Evolutionary conservation across 768 basidiomycete species (phyloP).

Genomic region (Sarcomyxa edulis): DNA sequence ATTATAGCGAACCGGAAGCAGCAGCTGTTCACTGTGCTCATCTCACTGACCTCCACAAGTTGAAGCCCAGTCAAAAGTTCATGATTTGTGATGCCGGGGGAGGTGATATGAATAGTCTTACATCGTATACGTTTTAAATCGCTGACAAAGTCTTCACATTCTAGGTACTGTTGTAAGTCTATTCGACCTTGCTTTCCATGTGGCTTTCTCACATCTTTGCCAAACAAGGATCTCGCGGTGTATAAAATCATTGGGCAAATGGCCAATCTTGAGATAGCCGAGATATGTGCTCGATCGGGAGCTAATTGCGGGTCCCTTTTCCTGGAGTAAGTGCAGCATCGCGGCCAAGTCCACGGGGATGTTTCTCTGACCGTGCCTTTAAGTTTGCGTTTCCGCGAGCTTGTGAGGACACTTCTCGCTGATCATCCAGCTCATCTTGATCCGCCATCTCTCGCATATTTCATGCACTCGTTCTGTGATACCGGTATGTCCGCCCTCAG

Average conservation of each 20-base stretch:
- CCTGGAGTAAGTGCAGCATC: too few relatives aligned
- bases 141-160: too few relatives aligned
- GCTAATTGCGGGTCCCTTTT: slow-evolving; percentile 86
- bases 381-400: slow-evolving; percentile 76
- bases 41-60: slow-evolving; percentile 72
- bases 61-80: slow-evolving; percentile 79
- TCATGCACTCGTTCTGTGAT: slow-evolving; percentile 87
- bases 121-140: too few relatives aligned
- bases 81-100: slow-evolving; percentile 92
- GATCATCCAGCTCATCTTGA: slow-evolving; percentile 86
- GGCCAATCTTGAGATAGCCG: slow-evolving; percentile 82
- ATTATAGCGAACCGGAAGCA: slow-evolving; percentile 61
- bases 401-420: slow-evolving; percentile 67
- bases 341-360: too few relatives aligned
- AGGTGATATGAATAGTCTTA: slow-evolving; percentile 75
- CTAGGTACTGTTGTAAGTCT: slow-evolving; percentile 11
- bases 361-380: too few relatives aligned
- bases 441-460: slow-evolving; percentile 75
- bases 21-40: slow-evolving; percentile 90
- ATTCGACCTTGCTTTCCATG: slow-evolving; percentile 17
- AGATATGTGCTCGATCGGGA: slow-evolving; percentile 84
- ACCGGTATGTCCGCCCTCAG: too few relatives aligned
- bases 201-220: slow-evolving; percentile 11
- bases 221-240: slow-evolving; percentile 42
- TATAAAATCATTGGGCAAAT: slow-evolving; percentile 81